A percentile compares a stretch with the other conserved stretches of the same genome.
Evolutionary conservation across 805 yeast species (phyloP).

Genomic region (Ascoidea asiatica): DNA sequence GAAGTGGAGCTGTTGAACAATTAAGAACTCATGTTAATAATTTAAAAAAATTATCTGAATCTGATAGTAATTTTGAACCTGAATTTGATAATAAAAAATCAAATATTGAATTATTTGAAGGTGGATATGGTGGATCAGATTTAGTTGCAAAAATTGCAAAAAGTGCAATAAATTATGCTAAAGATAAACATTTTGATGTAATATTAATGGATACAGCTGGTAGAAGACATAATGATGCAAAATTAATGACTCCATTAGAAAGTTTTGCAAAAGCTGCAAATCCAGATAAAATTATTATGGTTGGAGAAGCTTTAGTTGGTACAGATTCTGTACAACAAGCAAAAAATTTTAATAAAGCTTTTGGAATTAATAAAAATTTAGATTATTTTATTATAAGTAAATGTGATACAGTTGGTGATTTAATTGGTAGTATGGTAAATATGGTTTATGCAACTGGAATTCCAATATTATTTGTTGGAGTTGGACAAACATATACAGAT

Average conservation of each 20-base stretch:
- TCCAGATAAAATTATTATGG: constrained; percentile 96
- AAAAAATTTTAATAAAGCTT: constrained; percentile 80
- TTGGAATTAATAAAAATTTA: constrained; percentile 66
- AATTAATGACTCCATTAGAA: constrained; percentile 89
- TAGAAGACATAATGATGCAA: constrained; percentile 87
- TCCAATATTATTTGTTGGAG: constrained; percentile 90
- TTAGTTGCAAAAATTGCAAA: constrained; percentile 86
- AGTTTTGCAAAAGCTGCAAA: constrained; percentile 91
- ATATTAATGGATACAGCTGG: constrained; percentile 97
- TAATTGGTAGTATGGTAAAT: constrained; percentile 93
- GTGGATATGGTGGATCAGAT: constrained; percentile 95
- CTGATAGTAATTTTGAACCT: constrained; percentile 26
- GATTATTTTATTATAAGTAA: constrained; percentile 90
- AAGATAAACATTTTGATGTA: constrained; percentile 58
- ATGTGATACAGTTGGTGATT: constrained; percentile 94
- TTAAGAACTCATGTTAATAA: constrained; percentile 86
- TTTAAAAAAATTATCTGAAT: constrained; percentile 50
- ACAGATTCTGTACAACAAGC: constrained; percentile 97
- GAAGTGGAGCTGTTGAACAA: constrained; percentile 99
- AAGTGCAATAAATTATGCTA: constrained; percentile 75
- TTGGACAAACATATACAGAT: constrained; percentile 95
- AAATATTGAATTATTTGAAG: constrained; percentile 66
- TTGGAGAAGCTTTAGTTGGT: constrained; percentile 95
- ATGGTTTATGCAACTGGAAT: constrained; percentile 95
- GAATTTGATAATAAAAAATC: constrained; percentile 15